A percentile compares a stretch with the other conserved stretches of the same genome.
These are phyloP conservation scores for Paraglomus occultum DNA, from an alignment of 192 early-diverging fungal genomes.

Conservation along the genomic window DNA sequence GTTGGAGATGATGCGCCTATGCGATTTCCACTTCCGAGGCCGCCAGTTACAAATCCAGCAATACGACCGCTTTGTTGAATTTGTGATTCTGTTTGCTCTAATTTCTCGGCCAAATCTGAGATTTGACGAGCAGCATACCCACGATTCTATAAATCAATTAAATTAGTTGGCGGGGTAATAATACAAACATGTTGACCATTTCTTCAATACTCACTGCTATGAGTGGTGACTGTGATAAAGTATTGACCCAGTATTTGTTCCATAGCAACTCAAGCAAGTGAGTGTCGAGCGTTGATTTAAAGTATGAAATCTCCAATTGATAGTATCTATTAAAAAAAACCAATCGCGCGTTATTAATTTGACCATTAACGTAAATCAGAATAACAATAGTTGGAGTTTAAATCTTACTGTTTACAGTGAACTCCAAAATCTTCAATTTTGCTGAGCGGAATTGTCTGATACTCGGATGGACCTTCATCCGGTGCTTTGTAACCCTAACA, in stretches of 20 bases:
- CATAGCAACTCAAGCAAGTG: slow-evolving; percentile 88
- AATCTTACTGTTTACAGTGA: slow-evolving; percentile 69
- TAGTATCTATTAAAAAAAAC: slow-evolving; percentile 63
- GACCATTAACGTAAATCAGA: slow-evolving; percentile 1
- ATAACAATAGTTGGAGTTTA: slow-evolving; percentile 1
- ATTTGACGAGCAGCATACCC: slow-evolving; percentile 79
- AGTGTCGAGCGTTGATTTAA: slow-evolving; percentile 88
- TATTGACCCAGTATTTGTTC: slow-evolving; percentile 99
- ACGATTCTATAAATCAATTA: slow-evolving; percentile 61
- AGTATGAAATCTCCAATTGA: slow-evolving; percentile 84
- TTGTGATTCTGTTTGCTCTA: slow-evolving; percentile 69
- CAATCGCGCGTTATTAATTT: slow-evolving; percentile 23
- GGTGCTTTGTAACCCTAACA: slow-evolving; percentile 73
- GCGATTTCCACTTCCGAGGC: slow-evolving; percentile 38
- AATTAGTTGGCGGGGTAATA: background rate
- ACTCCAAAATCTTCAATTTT: slow-evolving; percentile 99
- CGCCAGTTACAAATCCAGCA: slow-evolving; percentile 33
- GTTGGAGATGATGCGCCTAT: background rate
- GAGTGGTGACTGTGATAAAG: slow-evolving; percentile 88
- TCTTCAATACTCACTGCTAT: slow-evolving; percentile 59
- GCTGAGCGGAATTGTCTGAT: slow-evolving; percentile 87
- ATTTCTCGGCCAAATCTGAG: slow-evolving; percentile 76
- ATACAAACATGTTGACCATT: background rate
- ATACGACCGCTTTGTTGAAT: slow-evolving; percentile 46
- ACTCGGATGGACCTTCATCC: slow-evolving; percentile 77